Conservation (phyloP, 2,329 filamentous ascomycete genomes). For the Botrytis byssoidea region DNA sequence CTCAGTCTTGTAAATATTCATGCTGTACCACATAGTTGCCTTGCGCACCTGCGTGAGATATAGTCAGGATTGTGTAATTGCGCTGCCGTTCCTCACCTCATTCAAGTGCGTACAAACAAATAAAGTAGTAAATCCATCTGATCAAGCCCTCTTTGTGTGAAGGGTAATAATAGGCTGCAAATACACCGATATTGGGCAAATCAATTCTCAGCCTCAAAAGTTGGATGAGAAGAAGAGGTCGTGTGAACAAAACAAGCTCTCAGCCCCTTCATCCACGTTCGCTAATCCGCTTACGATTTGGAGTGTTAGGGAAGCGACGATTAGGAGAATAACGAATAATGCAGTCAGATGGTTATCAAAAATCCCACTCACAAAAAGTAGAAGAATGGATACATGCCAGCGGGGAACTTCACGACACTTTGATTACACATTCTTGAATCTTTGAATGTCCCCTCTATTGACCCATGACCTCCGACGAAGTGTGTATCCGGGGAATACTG, state of each 20-base stretch:
- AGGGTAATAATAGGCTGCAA: background rate
- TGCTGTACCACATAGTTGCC: background rate
- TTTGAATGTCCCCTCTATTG: background rate
- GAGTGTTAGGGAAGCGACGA: background rate
- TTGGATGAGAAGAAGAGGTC: background rate
- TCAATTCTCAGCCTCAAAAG: background rate
- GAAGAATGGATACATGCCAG: background rate
- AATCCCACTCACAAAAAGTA: background rate
- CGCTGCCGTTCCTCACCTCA: background rate
- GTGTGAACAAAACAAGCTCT: slow-evolving; percentile 6
- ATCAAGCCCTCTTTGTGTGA: background rate
- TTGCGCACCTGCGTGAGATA: background rate
- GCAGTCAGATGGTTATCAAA: background rate
- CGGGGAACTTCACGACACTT: background rate
- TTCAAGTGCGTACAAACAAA: background rate
- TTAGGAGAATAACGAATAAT: slow-evolving; percentile 5
- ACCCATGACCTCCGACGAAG: background rate
- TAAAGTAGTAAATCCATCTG: background rate
- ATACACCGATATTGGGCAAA: background rate
- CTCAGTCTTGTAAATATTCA: background rate
- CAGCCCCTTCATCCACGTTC: slow-evolving; percentile 11
- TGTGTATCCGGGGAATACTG: slow-evolving; percentile 2
- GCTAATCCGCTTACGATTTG: slow-evolving; percentile 6
- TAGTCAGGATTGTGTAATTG: background rate
- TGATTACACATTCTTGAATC: background rate